These are phyloP conservation scores for Colletotrichum sidae DNA, from an alignment of 2,329 filamentous ascomycete species.

Conservation along the genomic window DNA sequence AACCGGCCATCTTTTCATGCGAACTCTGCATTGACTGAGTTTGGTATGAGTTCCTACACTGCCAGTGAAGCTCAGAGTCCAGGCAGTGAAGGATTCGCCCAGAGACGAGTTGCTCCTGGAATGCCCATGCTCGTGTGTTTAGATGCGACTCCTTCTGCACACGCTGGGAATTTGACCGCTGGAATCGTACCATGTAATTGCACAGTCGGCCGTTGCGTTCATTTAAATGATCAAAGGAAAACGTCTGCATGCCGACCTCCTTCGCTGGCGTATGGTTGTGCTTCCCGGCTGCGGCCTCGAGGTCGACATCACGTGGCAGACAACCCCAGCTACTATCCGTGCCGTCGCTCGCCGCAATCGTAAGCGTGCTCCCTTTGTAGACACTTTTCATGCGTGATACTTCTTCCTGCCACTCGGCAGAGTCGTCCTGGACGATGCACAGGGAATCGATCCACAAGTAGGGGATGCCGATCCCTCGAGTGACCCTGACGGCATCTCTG, in stretches of 20 bases:
- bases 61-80: constrained; percentile 13
- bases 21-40: constrained; percentile 3
- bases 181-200: neutral
- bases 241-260: neutral
- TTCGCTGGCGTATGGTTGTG: too few relatives aligned
- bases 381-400: constrained; percentile 7
- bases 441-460: constrained; percentile 22
- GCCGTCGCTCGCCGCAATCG: neutral
- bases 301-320: neutral
- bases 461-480: neutral
- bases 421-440: constrained; percentile 17
- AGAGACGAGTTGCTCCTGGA: constrained; percentile 13
- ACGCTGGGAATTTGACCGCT: neutral
- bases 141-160: neutral
- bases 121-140: constrained; percentile 3
- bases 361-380: constrained; percentile 1
- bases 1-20: neutral
- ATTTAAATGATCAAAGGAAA: neutral
- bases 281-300: neutral
- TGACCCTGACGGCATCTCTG: neutral
- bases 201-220: fast-evolving
- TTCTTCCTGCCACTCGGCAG: constrained; percentile 10
- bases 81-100: neutral
- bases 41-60: neutral
- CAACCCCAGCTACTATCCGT: neutral